These are phyloP conservation scores for Cyclotella baltica DNA, from an alignment of 108 stramenopile genomes.

Conservation along the genomic window DNA sequence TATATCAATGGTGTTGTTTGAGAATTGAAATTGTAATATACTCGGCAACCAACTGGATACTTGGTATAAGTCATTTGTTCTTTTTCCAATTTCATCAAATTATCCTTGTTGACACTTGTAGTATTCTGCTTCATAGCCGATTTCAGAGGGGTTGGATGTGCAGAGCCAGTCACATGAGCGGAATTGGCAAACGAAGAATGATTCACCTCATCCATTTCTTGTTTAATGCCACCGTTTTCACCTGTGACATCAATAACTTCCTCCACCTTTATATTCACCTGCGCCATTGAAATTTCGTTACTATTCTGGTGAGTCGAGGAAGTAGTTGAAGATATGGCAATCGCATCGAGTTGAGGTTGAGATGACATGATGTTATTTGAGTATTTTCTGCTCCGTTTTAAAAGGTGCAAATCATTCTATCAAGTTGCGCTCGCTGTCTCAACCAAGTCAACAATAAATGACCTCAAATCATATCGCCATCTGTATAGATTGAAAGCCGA, in stretches of 20 bases:
- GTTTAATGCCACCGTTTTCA: not conserved
- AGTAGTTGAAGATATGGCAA: too few relatives aligned
- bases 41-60: slow-evolving; percentile 6
- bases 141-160: not conserved
- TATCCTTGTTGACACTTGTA: not conserved
- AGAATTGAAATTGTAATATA: not conserved
- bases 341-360: too few relatives aligned
- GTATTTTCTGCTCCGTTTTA: too few relatives aligned
- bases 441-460: too few relatives aligned
- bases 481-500: too few relatives aligned
- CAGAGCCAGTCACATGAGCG: not conserved
- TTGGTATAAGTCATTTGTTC: slow-evolving; percentile 4
- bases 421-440: too few relatives aligned
- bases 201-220: not conserved
- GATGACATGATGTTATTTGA: too few relatives aligned
- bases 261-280: not conserved
- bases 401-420: too few relatives aligned
- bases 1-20: not conserved
- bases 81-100: not conserved
- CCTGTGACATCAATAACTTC: not conserved
- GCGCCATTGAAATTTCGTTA: slow-evolving; percentile 1
- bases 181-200: not conserved
- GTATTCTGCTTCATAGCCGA: not conserved
- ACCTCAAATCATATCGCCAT: too few relatives aligned
- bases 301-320: too few relatives aligned